Evolutionary conservation across 768 basidiomycete genomes (phyloP), one percentile per base, ranked within the genome.

Genomic region (Lactifluus piperatus): DNA sequence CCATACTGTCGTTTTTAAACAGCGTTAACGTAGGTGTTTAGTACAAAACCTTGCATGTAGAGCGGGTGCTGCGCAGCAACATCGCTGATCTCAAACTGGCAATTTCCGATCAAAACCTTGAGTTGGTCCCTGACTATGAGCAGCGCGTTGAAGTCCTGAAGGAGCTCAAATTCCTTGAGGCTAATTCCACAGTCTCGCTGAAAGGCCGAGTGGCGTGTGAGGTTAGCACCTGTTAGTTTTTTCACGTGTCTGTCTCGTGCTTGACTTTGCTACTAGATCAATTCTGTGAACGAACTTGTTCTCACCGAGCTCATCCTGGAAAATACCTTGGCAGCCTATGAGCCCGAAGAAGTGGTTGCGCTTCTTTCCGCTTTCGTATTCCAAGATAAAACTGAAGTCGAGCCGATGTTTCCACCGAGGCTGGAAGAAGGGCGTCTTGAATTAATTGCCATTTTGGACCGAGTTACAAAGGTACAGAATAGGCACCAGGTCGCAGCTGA

Each of bases 141-240:
- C 92, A 94, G 68, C 79, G 95, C 27, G 85, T 98, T 34, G 85
- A 82, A 41, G 95, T 98, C 4, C 77, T 99, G 44, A 86, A 93
- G 67, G 89, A 90, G 46, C 79, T 99, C 24, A 85, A 89, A 62
- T 97, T 98, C 70, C 91, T 99, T 67, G 88, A 98, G 68, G 91
- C 94, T 58, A 93, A 97, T 66, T 88, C 91, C 32, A 99, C 95
- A 0, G 94, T 99, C 3, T 79, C 91, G 30, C 79, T 99, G 51
- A 99, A 99, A 70, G 97, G 97, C 18, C 83, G 97, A 50, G 97
- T 99, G 16, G 97, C 97, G 32, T 99, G 97, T 76, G 97, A 99
- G 78, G 94, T 94, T 59, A 52, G n/a, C n/a, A 74, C 68, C 14
- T 4, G 51, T 26, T 29, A 1, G 14, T 37, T 48, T 37, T 48